Evolutionary conservation across 495 filamentous ascomycete genomes (phyloP), one percentile per base, ranked within the genome.

Genomic region (Geopyxis carbonaria): DNA sequence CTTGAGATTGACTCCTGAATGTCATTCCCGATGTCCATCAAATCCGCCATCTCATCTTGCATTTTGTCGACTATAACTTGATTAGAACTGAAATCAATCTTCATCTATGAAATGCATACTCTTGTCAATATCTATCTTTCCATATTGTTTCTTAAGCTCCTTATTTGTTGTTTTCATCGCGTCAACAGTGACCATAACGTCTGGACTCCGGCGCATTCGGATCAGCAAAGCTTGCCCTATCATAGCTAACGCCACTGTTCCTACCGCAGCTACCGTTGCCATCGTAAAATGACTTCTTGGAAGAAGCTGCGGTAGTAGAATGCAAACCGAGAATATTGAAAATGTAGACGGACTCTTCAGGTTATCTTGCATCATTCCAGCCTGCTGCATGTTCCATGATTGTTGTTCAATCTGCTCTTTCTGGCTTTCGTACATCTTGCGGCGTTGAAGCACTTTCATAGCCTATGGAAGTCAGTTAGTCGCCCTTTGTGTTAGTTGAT

Each of bases 371-470:
- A 97, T 95, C 69, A 91, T 93, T 58, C 81, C 80, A 4, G 89
- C 89, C 57, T 95, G 89, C 59, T 95, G 86, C 86, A 97, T 94
- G 64, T 95, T 97, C 89, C 89, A 95, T 9, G 78, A 80, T 59
- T 95, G 89, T 48, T 78, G 73, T 59, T 91, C 82, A 39, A 95
- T 76, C 61, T 97, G 85, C 48, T 95, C 87, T 13, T 85, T 78
- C 64, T 97, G 87, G 7, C 67, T 63, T 59, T 97, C 89, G 71
- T 94, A 93, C 61, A 87, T 77, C 55, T 92, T 93, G 22, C 91
- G 80, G n/a, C 84, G 80, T 61, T 93, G 85, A 1, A 95, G 76
- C 13, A 95, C 76, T 50, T 94, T 94, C 40, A 94, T 74, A 1
- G 89, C 89, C 50, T 53, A 27, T 18, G 13, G 25, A 16, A 30